Evolutionary conservation across 2,329 filamentous ascomycete species (phyloP).

Genomic region (Aschersonia sp.): DNA sequence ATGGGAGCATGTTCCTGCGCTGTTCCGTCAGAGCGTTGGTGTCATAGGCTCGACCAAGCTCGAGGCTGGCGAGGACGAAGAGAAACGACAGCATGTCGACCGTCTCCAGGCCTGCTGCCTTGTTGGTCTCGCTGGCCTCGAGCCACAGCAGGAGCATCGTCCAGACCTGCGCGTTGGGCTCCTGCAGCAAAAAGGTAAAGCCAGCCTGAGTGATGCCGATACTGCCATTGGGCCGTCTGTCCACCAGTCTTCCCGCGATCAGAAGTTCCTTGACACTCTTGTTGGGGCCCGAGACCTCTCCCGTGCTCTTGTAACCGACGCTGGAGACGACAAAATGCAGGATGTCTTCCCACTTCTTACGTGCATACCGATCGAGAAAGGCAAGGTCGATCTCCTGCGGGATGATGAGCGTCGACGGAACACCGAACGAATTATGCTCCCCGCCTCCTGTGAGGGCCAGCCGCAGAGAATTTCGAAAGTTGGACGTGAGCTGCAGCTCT

Average conservation of each 20-base stretch:
- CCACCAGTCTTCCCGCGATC: conserved; percentile 67
- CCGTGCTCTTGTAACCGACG: conserved; percentile 38
- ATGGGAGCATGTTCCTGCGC: conserved; percentile 78
- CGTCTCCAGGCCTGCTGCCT: conserved; percentile 57
- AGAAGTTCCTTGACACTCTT: conserved; percentile 75
- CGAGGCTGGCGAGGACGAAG: conserved; percentile 85
- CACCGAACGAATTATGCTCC: conserved; percentile 76
- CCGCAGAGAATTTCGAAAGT: conserved; percentile 72
- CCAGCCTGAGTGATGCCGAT: conserved; percentile 81
- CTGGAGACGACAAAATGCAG: conserved; percentile 87
- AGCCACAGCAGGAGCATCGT: conserved; percentile 87
- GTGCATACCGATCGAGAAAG: conserved; percentile 74
- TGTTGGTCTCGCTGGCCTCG: conserved; percentile 53
- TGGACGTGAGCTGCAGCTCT: conserved; percentile 63
- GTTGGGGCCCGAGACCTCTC: conserved; percentile 42
- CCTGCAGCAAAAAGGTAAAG: conserved; percentile 88
- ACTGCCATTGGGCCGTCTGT: conserved; percentile 45
- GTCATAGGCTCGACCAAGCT: conserved; percentile 83
- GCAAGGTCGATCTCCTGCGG: conserved; percentile 50
- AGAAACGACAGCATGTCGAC: conserved; percentile 94
- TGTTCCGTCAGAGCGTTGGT: conserved; percentile 70
- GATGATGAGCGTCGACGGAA: conserved; percentile 55
- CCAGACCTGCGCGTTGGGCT: conserved; percentile 96
- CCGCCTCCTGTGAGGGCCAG: conserved; percentile 81
- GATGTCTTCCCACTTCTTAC: conserved; percentile 88